Conservation (phyloP, 2,329 filamentous ascomycete genomes). For the Samsoniella hepiali region DNA sequence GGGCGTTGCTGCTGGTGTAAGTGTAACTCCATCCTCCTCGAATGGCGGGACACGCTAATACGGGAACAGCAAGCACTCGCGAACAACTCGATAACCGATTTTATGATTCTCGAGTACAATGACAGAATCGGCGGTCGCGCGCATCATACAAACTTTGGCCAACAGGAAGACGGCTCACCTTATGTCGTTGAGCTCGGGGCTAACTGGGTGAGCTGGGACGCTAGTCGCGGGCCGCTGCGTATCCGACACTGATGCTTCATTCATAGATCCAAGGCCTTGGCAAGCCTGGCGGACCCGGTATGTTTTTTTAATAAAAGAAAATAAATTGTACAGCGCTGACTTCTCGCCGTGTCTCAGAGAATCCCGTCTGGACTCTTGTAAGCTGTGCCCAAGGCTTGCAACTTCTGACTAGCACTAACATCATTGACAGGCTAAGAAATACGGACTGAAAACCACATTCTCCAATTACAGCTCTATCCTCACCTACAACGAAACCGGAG, state of each 20-base stretch:
- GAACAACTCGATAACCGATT: conserved; percentile 60
- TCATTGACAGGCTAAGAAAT: conserved; percentile 47
- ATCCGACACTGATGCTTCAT: background rate
- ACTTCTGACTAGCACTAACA: background rate
- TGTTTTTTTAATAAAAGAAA: background rate
- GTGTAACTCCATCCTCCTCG: background rate
- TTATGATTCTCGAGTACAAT: conserved; percentile 63
- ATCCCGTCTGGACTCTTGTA: conserved; percentile 59
- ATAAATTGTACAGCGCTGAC: background rate
- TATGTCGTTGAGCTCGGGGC: conserved; percentile 63
- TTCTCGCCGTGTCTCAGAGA: conserved; percentile 38
- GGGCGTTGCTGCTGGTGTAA: conserved; percentile 16
- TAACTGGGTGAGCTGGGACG: conserved; percentile 52
- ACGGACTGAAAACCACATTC: conserved; percentile 51
- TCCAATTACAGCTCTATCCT: conserved; percentile 57
- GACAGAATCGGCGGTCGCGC: conserved; percentile 61
- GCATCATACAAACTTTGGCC: conserved; percentile 55
- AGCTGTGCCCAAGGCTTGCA: background rate
- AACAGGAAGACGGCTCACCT: conserved; percentile 44
- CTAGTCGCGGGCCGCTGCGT: background rate
- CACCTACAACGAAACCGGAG: conserved; percentile 59
- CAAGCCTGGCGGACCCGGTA: conserved; percentile 26
- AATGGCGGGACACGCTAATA: background rate
- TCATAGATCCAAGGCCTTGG: conserved; percentile 23
- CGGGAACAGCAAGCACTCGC: conserved; percentile 48